A percentile compares a stretch with the other conserved stretches of the same genome.
These are phyloP conservation scores for Fusarium sp. DNA, from an alignment of 2,329 filamentous ascomycete species.

Conservation along the genomic window DNA sequence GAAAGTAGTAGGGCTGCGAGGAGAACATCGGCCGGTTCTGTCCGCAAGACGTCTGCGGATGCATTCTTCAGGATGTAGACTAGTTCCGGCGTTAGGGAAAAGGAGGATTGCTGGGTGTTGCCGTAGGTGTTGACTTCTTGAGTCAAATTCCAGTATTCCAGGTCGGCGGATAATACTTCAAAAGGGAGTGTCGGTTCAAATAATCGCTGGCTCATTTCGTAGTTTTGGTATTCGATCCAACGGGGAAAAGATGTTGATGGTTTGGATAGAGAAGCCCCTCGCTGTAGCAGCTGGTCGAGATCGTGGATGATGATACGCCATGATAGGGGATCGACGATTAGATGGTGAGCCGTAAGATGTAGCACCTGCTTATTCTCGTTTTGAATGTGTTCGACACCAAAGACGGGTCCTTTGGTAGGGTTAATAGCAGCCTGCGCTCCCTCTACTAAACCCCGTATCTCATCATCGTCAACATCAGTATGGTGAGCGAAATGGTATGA, in stretches of 20 bases:
- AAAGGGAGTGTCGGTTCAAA: constrained; percentile 54
- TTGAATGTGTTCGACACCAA: constrained; percentile 62
- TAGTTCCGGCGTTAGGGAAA: constrained; percentile 57
- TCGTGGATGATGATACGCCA: constrained; percentile 65
- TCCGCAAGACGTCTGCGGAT: constrained; percentile 61
- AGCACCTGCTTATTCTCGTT: constrained; percentile 61
- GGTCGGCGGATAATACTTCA: constrained; percentile 53
- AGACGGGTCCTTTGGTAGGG: constrained; percentile 63
- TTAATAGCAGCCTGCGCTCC: constrained; percentile 59
- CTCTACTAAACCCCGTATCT: constrained; percentile 56
- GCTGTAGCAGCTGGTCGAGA: constrained; percentile 61
- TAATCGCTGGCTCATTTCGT: constrained; percentile 49
- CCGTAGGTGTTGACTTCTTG: constrained; percentile 59
- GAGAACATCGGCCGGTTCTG: constrained; percentile 66
- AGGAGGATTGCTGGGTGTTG: constrained; percentile 56
- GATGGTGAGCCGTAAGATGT: constrained; percentile 64
- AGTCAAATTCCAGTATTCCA: constrained; percentile 62
- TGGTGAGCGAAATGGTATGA: constrained; percentile 61
- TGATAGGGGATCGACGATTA: constrained; percentile 63
- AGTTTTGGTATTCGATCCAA: constrained; percentile 62
- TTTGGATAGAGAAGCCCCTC: constrained; percentile 58
- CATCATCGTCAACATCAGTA: constrained; percentile 54
- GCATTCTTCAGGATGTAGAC: constrained; percentile 57
- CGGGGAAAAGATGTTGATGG: constrained; percentile 61
- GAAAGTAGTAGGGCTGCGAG: constrained; percentile 66